Percentiles rank a stretch among this genome's conserved stretches.
phyloP scores from a whole-genome alignment of 2,329 filamentous ascomycete genomes.

The Alternaria panax region DNA sequence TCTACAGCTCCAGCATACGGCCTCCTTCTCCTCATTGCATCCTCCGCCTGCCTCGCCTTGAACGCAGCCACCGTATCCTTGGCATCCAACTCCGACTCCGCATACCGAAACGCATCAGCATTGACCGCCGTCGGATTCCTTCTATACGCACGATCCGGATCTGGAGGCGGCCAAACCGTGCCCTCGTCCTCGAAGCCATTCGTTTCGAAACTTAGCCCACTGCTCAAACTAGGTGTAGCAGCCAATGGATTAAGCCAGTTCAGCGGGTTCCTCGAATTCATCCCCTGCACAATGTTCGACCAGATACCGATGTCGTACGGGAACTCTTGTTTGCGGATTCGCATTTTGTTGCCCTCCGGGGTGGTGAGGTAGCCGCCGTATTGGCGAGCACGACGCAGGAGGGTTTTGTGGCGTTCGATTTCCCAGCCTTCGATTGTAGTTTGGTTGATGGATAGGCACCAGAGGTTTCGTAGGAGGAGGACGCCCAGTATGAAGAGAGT shows the following conservation, averaged over 20 bases:
- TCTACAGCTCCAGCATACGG: constrained; percentile 55
- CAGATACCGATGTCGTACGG: constrained; percentile 83
- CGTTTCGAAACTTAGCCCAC: constrained; percentile 69
- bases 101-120: constrained; percentile 48
- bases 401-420: constrained; percentile 57
- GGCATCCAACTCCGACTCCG: constrained; percentile 47
- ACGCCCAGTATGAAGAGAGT: constrained; percentile 69
- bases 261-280: constrained; percentile 70
- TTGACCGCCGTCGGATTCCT: constrained; percentile 18
- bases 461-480: constrained; percentile 66
- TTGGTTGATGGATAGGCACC: constrained; percentile 70
- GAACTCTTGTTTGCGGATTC: constrained; percentile 73
- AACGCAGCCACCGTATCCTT: constrained; percentile 62
- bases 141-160: constrained; percentile 54
- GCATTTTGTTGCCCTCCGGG: constrained; percentile 61
- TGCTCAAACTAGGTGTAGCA: constrained; percentile 56
- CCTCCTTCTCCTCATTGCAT: constrained; percentile 54
- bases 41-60: constrained; percentile 60
- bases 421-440: constrained; percentile 86
- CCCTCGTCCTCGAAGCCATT: constrained; percentile 73
- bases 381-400: constrained; percentile 54
- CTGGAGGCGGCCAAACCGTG: constrained; percentile 58
- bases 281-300: constrained; percentile 75
- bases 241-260: constrained; percentile 75
- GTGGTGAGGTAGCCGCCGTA: constrained; percentile 65